phyloP scores from a whole-genome alignment of 2,329 filamentous ascomycete genomes.

The Cryphonectria japonica region DNA sequence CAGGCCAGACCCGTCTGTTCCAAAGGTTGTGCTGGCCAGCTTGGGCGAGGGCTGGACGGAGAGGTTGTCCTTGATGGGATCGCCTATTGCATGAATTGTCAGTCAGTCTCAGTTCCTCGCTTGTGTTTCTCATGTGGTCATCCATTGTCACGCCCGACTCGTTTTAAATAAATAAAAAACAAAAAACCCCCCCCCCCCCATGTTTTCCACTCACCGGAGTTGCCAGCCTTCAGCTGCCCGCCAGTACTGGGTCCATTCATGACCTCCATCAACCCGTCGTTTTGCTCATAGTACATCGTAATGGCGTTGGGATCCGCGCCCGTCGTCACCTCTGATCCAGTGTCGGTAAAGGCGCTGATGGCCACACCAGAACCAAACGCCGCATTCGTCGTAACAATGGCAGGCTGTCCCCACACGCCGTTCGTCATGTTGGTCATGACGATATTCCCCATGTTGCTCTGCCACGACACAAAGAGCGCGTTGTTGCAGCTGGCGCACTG shows the following conservation, averaged over 20 bases:
- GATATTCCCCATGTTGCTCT: constrained; percentile 21
- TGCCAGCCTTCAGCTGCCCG: constrained; percentile 17
- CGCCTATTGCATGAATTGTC: not conserved
- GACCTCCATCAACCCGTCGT: constrained; percentile 22
- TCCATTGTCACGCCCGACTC: too few relatives aligned
- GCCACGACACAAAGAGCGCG: constrained; percentile 28
- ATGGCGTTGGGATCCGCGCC: constrained; percentile 26
- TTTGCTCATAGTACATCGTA: constrained; percentile 20
- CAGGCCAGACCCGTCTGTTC: constrained; percentile 25
- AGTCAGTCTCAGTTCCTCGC: not conserved
- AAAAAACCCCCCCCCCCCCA: too few relatives aligned
- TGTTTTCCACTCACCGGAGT: constrained; percentile 24
- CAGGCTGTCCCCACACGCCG: constrained; percentile 13
- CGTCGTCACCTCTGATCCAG: constrained; percentile 2
- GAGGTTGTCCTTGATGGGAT: constrained; percentile 21
- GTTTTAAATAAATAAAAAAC: too few relatives aligned
- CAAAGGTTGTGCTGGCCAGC: constrained; percentile 28
- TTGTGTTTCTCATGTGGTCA: not conserved
- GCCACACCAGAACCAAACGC: constrained; percentile 24
- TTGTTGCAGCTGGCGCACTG: constrained; percentile 28
- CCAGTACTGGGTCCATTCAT: constrained; percentile 22
- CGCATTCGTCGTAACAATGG: constrained; percentile 5
- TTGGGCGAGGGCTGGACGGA: constrained; percentile 24
- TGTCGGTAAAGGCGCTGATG: constrained; percentile 27
- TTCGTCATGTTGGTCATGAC: constrained; percentile 27